These are phyloP conservation scores for Castanea mollissima DNA, from an alignment of 306 rosid genomes.

Conservation along the genomic window DNA sequence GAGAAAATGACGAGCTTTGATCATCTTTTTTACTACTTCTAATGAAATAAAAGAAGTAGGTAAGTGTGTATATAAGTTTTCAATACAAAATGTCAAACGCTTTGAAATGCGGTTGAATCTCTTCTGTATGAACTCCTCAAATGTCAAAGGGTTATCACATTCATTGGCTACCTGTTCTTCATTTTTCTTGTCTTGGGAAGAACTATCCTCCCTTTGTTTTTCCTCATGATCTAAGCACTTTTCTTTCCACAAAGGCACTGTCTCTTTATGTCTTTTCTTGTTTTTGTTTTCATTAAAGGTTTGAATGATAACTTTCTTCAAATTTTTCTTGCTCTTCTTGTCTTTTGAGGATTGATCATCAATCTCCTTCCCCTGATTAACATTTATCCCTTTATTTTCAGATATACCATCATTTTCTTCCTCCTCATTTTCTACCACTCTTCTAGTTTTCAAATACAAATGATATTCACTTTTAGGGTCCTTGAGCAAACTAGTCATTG, in stretches of 20 bases:
- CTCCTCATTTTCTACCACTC: not conserved
- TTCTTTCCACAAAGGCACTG: not conserved
- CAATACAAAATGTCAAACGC: conserved; percentile 9
- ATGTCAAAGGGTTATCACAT: conserved; percentile 6
- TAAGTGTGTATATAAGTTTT: conserved; percentile 35
- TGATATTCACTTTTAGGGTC: conserved; percentile 28
- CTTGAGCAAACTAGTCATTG: conserved; percentile 21
- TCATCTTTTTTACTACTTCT: conserved; percentile 23
- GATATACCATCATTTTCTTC: not conserved
- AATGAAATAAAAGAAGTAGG: conserved; percentile 46
- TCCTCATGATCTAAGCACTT: not conserved
- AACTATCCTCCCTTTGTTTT: not conserved
- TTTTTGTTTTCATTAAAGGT: not conserved
- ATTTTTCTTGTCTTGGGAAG: not conserved
- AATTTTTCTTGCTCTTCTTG: conserved; percentile 3
- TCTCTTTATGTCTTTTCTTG: not conserved
- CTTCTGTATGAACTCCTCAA: conserved; percentile 20
- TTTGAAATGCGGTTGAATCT: conserved; percentile 4
- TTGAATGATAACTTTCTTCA: conserved; percentile 8
- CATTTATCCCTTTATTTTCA: not conserved
- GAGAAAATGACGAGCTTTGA: conserved; percentile 25
- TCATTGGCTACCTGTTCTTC: not conserved
- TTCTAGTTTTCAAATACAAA: conserved; percentile 8
- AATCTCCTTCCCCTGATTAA: not conserved
- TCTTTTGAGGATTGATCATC: not conserved